Evolutionary conservation across 139 green algal genomes (phyloP).

Genomic region (Chara braunii): DNA sequence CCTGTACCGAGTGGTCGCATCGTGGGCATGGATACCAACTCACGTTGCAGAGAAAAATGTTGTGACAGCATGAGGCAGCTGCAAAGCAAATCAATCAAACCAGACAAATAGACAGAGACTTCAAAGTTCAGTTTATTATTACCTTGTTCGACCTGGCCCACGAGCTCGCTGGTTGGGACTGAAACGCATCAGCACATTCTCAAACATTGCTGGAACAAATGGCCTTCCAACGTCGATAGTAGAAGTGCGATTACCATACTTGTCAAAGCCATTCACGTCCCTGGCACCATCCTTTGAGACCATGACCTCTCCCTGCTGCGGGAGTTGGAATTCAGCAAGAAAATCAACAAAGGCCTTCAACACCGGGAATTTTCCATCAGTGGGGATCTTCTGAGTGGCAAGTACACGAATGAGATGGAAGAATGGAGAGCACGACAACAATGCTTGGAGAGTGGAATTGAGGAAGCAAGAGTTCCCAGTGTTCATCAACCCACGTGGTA

Average conservation of each 20-base stretch:
- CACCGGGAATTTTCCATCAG: neutral
- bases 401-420: slow-evolving; percentile 11
- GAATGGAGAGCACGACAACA: slow-evolving; percentile 22
- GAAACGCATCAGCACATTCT: neutral
- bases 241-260: neutral
- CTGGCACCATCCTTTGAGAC: too few species aligned
- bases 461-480: slow-evolving; percentile 39
- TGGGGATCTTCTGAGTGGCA: neutral
- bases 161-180: too few species aligned
- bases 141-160: too few species aligned
- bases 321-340: neutral
- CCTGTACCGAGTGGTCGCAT: too few species aligned
- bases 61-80: too few species aligned
- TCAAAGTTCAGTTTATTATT: too few species aligned
- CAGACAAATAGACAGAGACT: too few species aligned
- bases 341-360: slow-evolving; percentile 3
- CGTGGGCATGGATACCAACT: too few species aligned
- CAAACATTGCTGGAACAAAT: slow-evolving; percentile 20
- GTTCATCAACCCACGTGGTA: slow-evolving; percentile 22
- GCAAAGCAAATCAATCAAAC: too few species aligned
- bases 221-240: neutral
- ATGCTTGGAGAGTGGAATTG: slow-evolving; percentile 33
- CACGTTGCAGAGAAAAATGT: too few species aligned
- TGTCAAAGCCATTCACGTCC: neutral
- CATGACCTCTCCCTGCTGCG: too few species aligned